These are phyloP conservation scores for Centaurea solstitialis DNA, from an alignment of 129 eudicot genomes.

Conservation along the genomic window DNA sequence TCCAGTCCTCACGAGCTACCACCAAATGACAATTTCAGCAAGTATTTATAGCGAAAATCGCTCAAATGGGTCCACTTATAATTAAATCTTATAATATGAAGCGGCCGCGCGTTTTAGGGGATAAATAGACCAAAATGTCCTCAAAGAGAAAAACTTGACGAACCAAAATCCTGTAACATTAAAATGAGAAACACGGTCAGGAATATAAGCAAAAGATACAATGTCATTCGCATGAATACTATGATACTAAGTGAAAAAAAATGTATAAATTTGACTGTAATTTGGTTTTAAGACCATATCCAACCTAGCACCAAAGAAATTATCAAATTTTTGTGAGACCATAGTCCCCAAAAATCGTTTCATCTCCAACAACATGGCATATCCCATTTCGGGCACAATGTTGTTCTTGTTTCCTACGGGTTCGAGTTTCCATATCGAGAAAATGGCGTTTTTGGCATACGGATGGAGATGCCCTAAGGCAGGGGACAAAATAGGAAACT, in stretches of 20 bases:
- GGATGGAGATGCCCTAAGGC: conserved; percentile 1
- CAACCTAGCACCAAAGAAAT: background rate
- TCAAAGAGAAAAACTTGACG: conserved; percentile 18
- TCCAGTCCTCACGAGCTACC: background rate
- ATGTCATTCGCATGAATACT: background rate
- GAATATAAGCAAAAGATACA: background rate
- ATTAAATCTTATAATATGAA: background rate
- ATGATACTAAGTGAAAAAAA: background rate
- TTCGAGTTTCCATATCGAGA: background rate
- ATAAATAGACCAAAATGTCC: background rate
- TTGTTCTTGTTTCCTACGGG: background rate
- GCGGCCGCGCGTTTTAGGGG: background rate
- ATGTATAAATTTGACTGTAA: background rate
- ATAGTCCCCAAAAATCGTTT: background rate
- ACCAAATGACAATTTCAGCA: conserved; percentile 8
- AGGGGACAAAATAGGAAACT: background rate
- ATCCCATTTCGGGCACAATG: background rate
- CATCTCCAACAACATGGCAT: background rate
- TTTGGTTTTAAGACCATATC: background rate
- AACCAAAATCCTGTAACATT: conserved; percentile 25
- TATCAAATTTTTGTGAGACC: background rate
- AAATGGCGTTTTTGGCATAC: background rate
- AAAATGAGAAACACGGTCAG: conserved; percentile 14
- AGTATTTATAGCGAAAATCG: background rate
- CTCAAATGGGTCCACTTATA: background rate